Conservation (phyloP, 1,284 basidiomycete species). For the Cronartium quercuum region DNA sequence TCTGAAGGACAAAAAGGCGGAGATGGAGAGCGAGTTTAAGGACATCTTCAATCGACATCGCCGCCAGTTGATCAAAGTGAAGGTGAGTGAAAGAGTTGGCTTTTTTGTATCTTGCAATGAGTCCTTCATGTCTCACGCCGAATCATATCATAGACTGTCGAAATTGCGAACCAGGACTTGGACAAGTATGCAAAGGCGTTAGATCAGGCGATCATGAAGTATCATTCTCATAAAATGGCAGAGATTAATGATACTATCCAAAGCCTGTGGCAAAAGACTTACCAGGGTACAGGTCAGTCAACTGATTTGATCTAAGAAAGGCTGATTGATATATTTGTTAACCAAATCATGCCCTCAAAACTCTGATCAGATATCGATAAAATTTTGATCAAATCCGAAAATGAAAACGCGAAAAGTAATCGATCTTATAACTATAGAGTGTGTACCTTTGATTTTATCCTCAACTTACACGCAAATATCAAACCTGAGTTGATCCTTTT, state of each 20-base stretch:
- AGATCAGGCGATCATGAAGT: conserved; percentile 98
- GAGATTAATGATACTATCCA: conserved; percentile 97
- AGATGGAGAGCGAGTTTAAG: conserved; percentile 75
- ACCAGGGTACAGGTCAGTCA: conserved; percentile 83
- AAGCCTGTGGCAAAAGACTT: conserved; percentile 96
- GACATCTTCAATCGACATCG: conserved; percentile 78
- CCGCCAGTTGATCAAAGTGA: conserved; percentile 86
- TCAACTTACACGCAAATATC: not conserved
- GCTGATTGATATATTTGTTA: not conserved
- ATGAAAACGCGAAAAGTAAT: conserved; percentile 69
- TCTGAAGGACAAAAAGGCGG: conserved; percentile 62
- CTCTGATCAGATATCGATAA: conserved; percentile 78
- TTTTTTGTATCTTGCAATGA: conserved; percentile 4
- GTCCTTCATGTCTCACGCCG: conserved; percentile 8
- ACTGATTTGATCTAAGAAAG: not conserved
- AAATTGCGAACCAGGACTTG: conserved; percentile 87
- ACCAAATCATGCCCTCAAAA: not conserved
- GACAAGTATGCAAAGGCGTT: conserved; percentile 96
- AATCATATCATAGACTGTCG: conserved; percentile 63
- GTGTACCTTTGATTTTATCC: conserved; percentile 45
- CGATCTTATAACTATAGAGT: conserved; percentile 98
- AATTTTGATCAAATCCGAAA: conserved; percentile 89
- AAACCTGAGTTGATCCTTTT: conserved; percentile 42
- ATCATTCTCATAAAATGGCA: conserved; percentile 98
- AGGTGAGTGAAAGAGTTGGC: conserved; percentile 55